These are phyloP conservation scores for Blastocystis hominis DNA, from an alignment of 352 stramenopile genomes.

Conservation along the genomic window DNA sequence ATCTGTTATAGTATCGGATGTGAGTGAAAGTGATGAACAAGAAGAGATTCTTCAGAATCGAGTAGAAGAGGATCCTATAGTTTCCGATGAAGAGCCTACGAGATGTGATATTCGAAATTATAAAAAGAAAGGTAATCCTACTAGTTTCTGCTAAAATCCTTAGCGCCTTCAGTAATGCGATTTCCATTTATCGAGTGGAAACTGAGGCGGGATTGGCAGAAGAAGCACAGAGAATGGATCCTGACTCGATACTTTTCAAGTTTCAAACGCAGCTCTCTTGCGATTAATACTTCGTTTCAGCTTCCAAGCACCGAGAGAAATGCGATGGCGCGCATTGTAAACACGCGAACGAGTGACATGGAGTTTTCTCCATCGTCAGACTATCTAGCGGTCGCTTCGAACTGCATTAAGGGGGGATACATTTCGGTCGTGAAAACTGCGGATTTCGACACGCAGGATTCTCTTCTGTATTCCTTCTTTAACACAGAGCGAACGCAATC, in stretches of 20 bases:
- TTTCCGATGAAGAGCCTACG: neutral
- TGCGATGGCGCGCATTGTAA: neutral
- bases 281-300: constrained; percentile 33
- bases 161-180: neutral
- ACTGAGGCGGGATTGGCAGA: neutral
- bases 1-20: neutral
- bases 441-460: neutral
- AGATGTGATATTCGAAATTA: constrained; percentile 36
- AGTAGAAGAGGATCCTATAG: neutral
- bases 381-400: constrained; percentile 21
- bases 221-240: neutral
- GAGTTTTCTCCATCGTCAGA: neutral
- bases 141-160: neutral
- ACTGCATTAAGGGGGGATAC: constrained; percentile 6
- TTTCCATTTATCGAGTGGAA: neutral
- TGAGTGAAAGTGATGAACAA: neutral
- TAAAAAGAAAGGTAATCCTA: neutral
- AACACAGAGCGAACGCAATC: neutral
- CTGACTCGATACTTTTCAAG: neutral
- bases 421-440: neutral
- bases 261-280: neutral
- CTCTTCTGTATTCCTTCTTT: neutral
- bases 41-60: neutral
- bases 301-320: neutral
- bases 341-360: constrained; percentile 10